Evolutionary conservation across 2,329 filamentous ascomycete species (phyloP).

Genomic region (Emmonsiellopsis sp.): DNA sequence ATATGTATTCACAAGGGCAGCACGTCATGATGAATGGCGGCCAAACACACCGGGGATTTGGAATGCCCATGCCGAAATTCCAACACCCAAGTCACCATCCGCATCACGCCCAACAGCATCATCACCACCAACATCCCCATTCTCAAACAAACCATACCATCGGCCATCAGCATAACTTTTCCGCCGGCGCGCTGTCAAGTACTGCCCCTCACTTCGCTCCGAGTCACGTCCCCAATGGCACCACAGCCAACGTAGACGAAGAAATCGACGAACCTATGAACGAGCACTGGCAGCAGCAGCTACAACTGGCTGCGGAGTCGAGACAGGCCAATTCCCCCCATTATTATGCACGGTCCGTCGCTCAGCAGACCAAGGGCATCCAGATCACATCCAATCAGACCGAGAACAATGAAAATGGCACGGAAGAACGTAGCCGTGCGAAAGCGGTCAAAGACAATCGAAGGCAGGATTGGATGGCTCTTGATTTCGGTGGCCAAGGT

Average conservation of each 20-base stretch:
- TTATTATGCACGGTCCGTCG: slow-evolving; percentile 52
- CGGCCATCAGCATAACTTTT: slow-evolving; percentile 42
- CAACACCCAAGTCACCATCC: slow-evolving; percentile 38
- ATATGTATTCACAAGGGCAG: slow-evolving; percentile 40
- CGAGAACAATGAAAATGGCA: slow-evolving; percentile 38
- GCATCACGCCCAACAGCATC: slow-evolving; percentile 32
- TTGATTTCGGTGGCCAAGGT: slow-evolving; percentile 95
- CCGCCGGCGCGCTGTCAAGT: slow-evolving; percentile 35
- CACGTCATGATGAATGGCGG: slow-evolving; percentile 43
- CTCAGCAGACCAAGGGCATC: slow-evolving; percentile 38
- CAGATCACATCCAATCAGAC: slow-evolving; percentile 38
- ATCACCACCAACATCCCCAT: slow-evolving; percentile 33
- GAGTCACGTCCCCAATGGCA: slow-evolving; percentile 51
- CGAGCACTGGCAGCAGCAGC: slow-evolving; percentile 79
- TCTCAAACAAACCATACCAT: slow-evolving; percentile 33
- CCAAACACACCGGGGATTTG: slow-evolving; percentile 39
- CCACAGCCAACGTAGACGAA: slow-evolving; percentile 45
- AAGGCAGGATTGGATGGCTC: slow-evolving; percentile 79
- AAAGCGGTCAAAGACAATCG: slow-evolving; percentile 46
- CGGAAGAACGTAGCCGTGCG: slow-evolving; percentile 56
- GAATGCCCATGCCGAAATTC: slow-evolving; percentile 40
- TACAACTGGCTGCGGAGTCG: slow-evolving; percentile 69
- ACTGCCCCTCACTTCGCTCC: slow-evolving; percentile 49
- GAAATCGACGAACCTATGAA: slow-evolving; percentile 49
- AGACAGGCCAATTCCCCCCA: slow-evolving; percentile 58